phyloP scores from a whole-genome alignment of 2,329 filamentous ascomycete genomes.

The Scleromitrula shiraiana region DNA sequence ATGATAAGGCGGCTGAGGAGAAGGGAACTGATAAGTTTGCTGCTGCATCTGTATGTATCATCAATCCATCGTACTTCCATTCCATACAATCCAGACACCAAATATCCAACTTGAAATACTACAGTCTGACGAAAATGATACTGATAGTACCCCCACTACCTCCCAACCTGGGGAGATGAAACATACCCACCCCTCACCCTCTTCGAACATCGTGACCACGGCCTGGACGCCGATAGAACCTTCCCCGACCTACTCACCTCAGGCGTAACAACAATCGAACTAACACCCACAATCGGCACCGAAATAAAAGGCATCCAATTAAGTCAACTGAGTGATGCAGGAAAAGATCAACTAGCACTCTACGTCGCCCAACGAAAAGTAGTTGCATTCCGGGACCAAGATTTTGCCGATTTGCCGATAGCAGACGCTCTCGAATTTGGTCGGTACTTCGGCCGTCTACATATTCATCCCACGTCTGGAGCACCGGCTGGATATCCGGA shows the following conservation, averaged over 20 bases:
- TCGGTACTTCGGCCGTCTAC: slow-evolving; percentile 70
- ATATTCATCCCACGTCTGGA: slow-evolving; percentile 74
- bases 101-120: neutral
- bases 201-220: slow-evolving; percentile 68
- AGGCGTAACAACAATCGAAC: slow-evolving; percentile 44
- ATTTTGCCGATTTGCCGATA: slow-evolving; percentile 64
- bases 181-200: slow-evolving; percentile 57
- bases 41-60: slow-evolving; percentile 23
- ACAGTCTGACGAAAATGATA: neutral
- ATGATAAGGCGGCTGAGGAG: slow-evolving; percentile 25
- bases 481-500: slow-evolving; percentile 66
- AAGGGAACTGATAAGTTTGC: slow-evolving; percentile 22
- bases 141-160: slow-evolving; percentile 44
- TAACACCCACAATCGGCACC: slow-evolving; percentile 67
- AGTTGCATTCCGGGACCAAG: slow-evolving; percentile 69
- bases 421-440: slow-evolving; percentile 60
- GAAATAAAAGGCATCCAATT: slow-evolving; percentile 66
- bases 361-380: slow-evolving; percentile 72
- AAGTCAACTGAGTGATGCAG: slow-evolving; percentile 56
- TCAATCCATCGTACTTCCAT: too few species aligned
- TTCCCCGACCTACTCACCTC: slow-evolving; percentile 60
- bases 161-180: slow-evolving; percentile 59
- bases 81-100: too few species aligned
- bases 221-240: slow-evolving; percentile 61
- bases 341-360: slow-evolving; percentile 69